These are phyloP conservation scores for Catunica adiposa DNA, from an alignment of 2,329 filamentous ascomycete species.

Conservation along the genomic window DNA sequence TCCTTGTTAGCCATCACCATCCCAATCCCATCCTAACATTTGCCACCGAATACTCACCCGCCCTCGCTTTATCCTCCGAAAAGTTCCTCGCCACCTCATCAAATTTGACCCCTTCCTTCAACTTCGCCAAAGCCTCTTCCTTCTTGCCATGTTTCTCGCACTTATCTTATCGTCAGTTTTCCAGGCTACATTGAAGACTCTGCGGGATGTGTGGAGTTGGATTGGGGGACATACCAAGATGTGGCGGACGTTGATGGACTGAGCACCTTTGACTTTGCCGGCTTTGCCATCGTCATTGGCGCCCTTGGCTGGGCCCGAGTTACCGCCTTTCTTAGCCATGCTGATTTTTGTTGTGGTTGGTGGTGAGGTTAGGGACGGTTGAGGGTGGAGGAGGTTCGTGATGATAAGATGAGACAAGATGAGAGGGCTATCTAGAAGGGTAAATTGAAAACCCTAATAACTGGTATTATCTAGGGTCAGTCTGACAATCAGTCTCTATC, in stretches of 20 bases:
- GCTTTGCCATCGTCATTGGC: constrained; percentile 24
- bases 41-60: constrained; percentile 27
- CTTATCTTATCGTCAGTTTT: constrained; percentile 19
- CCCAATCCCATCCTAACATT: not conserved
- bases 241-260: constrained; percentile 57
- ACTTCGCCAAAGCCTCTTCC: constrained; percentile 54
- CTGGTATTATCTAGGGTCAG: too few species aligned
- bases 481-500: too few species aligned
- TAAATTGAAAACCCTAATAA: too few species aligned
- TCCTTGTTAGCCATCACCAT: not conserved
- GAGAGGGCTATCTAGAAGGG: too few species aligned
- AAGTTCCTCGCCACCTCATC: constrained; percentile 57
- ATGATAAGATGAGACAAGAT: not conserved
- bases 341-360: not conserved
- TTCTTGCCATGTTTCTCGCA: constrained; percentile 67
- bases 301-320: constrained; percentile 18
- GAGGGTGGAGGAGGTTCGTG: not conserved
- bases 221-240: constrained; percentile 34
- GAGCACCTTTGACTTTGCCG: constrained; percentile 41
- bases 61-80: constrained; percentile 61
- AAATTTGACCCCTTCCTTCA: constrained; percentile 52
- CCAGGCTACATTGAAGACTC: not conserved
- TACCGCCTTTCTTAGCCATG: constrained; percentile 12
- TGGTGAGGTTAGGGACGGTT: not conserved
- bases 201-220: not conserved